These are phyloP conservation scores for Torulaspora delbrueckii DNA, from an alignment of 805 yeast species.

Conservation along the genomic window DNA sequence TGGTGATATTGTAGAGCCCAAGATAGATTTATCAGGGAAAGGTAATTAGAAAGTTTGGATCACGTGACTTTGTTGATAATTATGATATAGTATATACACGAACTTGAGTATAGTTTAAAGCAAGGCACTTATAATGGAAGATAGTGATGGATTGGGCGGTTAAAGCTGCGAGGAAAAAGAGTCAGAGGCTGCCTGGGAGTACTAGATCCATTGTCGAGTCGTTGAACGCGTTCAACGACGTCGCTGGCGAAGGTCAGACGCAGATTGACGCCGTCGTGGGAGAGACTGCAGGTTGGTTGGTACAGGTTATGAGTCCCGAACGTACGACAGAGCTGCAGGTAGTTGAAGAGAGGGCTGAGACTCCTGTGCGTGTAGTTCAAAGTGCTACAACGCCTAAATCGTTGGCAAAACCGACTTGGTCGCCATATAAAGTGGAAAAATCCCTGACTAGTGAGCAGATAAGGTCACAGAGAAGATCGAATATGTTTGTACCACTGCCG, in stretches of 20 bases:
- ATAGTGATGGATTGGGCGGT: constrained; percentile 32
- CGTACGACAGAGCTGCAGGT: constrained; percentile 7
- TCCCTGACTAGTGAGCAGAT: constrained; percentile 3
- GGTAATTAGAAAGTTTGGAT: not conserved
- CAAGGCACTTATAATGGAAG: not conserved
- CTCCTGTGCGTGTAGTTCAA: constrained; percentile 4
- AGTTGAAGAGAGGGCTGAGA: constrained; percentile 3
- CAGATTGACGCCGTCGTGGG: constrained; percentile 17
- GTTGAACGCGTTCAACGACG: constrained; percentile 26
- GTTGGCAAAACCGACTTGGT: constrained; percentile 24
- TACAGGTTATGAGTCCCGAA: constrained; percentile 14
- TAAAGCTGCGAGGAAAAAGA: constrained; percentile 28
- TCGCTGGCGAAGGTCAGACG: constrained; percentile 20
- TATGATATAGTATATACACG: not conserved
- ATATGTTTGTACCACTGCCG: constrained; percentile 35
- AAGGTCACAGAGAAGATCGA: constrained; percentile 29
- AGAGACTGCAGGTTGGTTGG: constrained; percentile 25
- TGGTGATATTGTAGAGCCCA: constrained; percentile 17
- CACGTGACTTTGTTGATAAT: constrained; percentile 2
- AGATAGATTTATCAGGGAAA: constrained; percentile 15
- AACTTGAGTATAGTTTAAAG: not conserved
- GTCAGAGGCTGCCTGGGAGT: constrained; percentile 27
- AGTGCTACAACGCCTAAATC: constrained; percentile 21
- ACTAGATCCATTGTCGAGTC: constrained; percentile 34
- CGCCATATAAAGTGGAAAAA: constrained; percentile 27